Conservation (phyloP, 2,329 filamentous ascomycete species). For the Zarea fungicola region DNA sequence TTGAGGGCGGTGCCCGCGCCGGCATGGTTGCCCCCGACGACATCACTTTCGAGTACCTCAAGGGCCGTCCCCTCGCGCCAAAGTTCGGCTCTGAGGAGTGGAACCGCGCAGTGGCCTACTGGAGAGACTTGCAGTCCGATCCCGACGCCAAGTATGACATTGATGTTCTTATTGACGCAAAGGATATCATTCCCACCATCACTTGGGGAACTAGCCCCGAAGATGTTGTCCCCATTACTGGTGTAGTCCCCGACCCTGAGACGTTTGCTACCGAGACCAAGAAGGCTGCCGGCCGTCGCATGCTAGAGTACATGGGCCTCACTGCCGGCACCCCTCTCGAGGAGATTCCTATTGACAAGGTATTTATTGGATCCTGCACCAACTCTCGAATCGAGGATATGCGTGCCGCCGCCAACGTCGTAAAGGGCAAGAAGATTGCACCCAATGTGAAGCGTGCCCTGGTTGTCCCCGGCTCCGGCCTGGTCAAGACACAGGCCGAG, state of each 20-base stretch:
- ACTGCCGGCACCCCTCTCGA: constrained; percentile 82
- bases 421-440: constrained; percentile 83
- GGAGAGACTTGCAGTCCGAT: constrained; percentile 81
- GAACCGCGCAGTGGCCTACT: constrained; percentile 83
- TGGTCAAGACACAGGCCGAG: constrained; percentile 90
- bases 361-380: constrained; percentile 97
- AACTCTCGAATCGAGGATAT: constrained; percentile 97
- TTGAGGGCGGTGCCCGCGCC: constrained; percentile 89
- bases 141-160: constrained; percentile 84
- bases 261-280: constrained; percentile 76
- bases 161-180: constrained; percentile 83
- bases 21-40: constrained; percentile 97
- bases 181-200: constrained; percentile 88
- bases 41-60: constrained; percentile 90
- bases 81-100: constrained; percentile 79
- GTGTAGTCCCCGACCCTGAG: constrained; percentile 82
- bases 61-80: constrained; percentile 82
- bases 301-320: constrained; percentile 95
- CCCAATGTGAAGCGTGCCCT: constrained; percentile 87
- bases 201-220: constrained; percentile 98
- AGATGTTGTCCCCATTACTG: constrained; percentile 92
- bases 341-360: constrained; percentile 88
- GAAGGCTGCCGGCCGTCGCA: constrained; percentile 72
- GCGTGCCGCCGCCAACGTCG: constrained; percentile 76
- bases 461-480: constrained; percentile 92